Base-by-base conservation (phyloP, 2,329 filamentous ascomycete species). In the Aspergillus spinulosporus region DNA sequence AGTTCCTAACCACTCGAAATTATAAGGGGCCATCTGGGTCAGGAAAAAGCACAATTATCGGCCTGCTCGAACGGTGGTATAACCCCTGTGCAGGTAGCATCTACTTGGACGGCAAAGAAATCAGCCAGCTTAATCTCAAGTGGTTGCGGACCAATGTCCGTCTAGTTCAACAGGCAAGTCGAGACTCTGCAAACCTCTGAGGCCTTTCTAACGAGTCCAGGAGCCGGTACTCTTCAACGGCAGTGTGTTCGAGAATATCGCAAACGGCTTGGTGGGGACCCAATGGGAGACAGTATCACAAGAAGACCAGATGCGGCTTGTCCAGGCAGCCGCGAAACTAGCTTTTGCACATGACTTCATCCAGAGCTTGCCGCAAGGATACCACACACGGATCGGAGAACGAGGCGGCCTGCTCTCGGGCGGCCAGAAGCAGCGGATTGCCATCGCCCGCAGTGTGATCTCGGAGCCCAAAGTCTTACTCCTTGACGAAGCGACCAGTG, bases 321-420 rank as follows among this genome's bases (percentile, higher is more conserved):
- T 97, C 39, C 81, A 89, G 48, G 83, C 90, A 37, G 93, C 94
- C 11, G 90, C 93, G 6, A 89, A 86, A 72, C 94, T 89, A 81
- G 89, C 94, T 12, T 97, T 97, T 64, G 93, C 93, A 0, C 92
- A 97, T 69, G 92, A 96, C 62, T 97, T 97, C 70, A 88, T 99
- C 62, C 83, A 79, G 4, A 75, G 81, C 9, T 82, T 97, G 1
- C 92, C 93, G 0, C 88, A 97, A 63, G 89, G 89, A 1, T 97
- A 97, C 66, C 84, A 96, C 62, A 97, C 94, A 0, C 87, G 95
- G 62, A 93, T 97, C n/a, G 94, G 94, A 55, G 91, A 97, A 73
- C 87, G 92, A 60, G 94, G 93, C 6, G 95, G 96, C 70, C 77
- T 97, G 51, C 81, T 99, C 5, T 96, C 90, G 53, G 94, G 94